Evolutionary conservation across 768 basidiomycete species (phyloP), one percentile per base, ranked within the genome.

Genomic region (Psilocybe azurescens): DNA sequence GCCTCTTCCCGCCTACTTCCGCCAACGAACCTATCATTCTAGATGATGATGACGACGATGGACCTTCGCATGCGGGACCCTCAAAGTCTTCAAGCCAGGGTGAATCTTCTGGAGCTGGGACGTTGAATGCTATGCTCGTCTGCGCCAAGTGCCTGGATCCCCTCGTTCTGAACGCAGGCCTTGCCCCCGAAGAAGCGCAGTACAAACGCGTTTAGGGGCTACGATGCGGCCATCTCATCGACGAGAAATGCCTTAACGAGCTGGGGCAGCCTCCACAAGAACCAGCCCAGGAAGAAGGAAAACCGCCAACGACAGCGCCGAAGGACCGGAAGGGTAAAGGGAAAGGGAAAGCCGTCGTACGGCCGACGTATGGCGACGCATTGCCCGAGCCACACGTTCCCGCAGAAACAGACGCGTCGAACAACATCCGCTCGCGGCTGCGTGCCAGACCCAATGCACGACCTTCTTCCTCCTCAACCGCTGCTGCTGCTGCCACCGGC

Each of bases 221-320:
- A 62, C 78, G 89, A 44, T 94, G 91, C 56, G 91, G 91, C 0
- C 92, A 94, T 69, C 73, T 94, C 67, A 79, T 93, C 0, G 91
- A 93, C 65, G 92, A 90, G 53, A 90, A 89, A 71, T 94, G 91
- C 65, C 73, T 89, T 1, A 81, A 81, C 62, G 78, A 81, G 64
- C 65, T 93, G 53, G 86, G 88, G 70, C 73, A 77, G 38, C 89
- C 86, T 2, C 53, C 41, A 33, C 56, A 70, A 56, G 32, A 59
- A 1, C 56, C 24, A 24, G 24, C 24, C 24, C 24, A 24, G 24
- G 24, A 47, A 11, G 65, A 68, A 13, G 58, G 53, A 48, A 63
- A 64, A 28, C 58, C 59, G 14, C 54, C 55, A 8, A 29, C 24
- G 24, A 24, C 18, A 41, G 14, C n/a, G 29, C 7, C 46, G 5